These are phyloP conservation scores for Dalbergia oliveri DNA, from an alignment of 306 rosid species.

Conservation along the genomic window DNA sequence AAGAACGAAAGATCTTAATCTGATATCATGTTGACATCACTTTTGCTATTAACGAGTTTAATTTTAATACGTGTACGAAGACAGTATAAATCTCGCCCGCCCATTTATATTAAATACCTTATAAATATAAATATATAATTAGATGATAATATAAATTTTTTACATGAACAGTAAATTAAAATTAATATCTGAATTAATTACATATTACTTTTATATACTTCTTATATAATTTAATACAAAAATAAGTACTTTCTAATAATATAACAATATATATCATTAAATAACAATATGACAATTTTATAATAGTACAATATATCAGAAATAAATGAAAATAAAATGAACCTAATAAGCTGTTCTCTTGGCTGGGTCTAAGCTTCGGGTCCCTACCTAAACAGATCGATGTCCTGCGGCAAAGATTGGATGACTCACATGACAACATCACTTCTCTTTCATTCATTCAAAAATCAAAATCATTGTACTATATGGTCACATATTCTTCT, in stretches of 20 bases:
- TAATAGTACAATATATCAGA: background rate
- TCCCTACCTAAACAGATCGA: background rate
- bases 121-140: no score
- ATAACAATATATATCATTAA: background rate
- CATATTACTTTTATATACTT: background rate
- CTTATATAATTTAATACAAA: no score
- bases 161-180: no score
- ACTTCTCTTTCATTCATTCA: background rate
- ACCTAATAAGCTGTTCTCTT: background rate
- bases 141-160: no score
- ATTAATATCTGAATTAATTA: background rate
- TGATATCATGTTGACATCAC: no score
- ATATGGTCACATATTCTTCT: background rate
- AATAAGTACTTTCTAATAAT: no score
- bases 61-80: no score
- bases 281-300: background rate
- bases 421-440: background rate
- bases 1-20: no score
- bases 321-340: background rate
- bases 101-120: no score
- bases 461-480: background rate
- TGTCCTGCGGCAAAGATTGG: constrained; percentile 4
- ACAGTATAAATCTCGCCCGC: no score
- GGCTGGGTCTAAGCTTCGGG: background rate
- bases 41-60: no score